These are phyloP conservation scores for Neurospora crassa DNA, from an alignment of 2,329 filamentous ascomycete species.

Conservation along the genomic window DNA sequence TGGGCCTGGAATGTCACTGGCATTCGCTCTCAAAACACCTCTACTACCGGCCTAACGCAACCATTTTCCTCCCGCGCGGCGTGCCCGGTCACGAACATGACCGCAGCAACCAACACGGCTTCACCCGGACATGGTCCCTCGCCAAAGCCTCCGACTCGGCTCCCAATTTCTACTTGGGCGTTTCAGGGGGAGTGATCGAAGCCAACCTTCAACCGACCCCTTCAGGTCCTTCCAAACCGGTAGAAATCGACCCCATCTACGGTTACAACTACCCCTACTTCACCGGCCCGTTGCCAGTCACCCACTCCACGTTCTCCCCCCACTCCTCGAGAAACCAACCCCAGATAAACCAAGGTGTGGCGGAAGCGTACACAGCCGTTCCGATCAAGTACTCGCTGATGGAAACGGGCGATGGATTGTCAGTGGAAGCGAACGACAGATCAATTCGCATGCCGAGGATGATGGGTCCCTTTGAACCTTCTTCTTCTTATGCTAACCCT, in stretches of 20 bases:
- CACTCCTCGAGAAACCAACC: not conserved
- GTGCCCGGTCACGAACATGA: slow-evolving; percentile 20
- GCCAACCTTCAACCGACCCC: slow-evolving; percentile 22
- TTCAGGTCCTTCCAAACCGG: not conserved
- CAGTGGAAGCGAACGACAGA: slow-evolving; percentile 12
- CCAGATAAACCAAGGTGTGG: slow-evolving; percentile 4
- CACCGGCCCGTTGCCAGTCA: slow-evolving; percentile 4
- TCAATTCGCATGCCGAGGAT: slow-evolving; percentile 15
- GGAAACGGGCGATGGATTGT: slow-evolving; percentile 16
- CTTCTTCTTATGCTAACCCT: not conserved
- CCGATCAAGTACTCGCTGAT: slow-evolving; percentile 12
- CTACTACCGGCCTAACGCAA: slow-evolving; percentile 40
- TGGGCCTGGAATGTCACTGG: slow-evolving; percentile 33
- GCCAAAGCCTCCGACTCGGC: slow-evolving; percentile 37
- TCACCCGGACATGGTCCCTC: slow-evolving; percentile 33
- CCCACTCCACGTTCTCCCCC: not conserved
- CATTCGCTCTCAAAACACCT: slow-evolving; percentile 33
- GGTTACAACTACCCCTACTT: slow-evolving; percentile 13
- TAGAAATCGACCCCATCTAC: not conserved
- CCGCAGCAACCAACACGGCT: slow-evolving; percentile 7
- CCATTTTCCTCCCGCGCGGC: slow-evolving; percentile 32
- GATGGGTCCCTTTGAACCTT: slow-evolving; percentile 1
- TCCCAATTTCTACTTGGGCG: slow-evolving; percentile 39
- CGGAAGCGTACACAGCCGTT: slow-evolving; percentile 7
- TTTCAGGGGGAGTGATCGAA: slow-evolving; percentile 38